A percentile compares a stretch with the other conserved stretches of the same genome.
Evolutionary conservation across 306 rosid species (phyloP).

Genomic region (Castanopsis chinensis): DNA sequence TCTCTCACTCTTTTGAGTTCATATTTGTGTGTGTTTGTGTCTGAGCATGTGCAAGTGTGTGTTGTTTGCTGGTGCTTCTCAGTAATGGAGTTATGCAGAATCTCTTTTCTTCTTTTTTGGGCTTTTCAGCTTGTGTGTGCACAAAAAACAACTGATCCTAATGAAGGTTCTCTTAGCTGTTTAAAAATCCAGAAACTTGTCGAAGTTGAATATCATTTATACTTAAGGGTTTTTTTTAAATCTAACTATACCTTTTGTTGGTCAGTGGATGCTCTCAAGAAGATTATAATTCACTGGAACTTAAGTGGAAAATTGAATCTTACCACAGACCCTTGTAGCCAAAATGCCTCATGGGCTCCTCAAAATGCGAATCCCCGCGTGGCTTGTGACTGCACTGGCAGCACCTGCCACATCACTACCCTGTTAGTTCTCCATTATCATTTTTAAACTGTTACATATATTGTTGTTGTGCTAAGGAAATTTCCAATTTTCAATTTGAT

Average conservation of each 20-base stretch:
- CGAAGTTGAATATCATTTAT: neutral
- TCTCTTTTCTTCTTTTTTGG: conserved; percentile 21
- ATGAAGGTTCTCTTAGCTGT: conserved; percentile 30
- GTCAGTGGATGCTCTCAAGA: conserved; percentile 30
- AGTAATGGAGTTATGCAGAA: conserved; percentile 24
- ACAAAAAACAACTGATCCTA: conserved; percentile 22
- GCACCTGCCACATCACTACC: conserved; percentile 32
- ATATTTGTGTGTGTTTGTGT: neutral
- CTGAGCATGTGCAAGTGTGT: neutral
- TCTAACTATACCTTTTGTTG: neutral
- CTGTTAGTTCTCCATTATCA: conserved; percentile 17
- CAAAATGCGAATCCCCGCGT: conserved; percentile 30
- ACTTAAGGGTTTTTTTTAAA: neutral
- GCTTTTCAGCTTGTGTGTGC: conserved; percentile 23
- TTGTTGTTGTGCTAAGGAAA: neutral
- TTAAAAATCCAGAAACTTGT: neutral
- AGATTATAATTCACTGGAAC: conserved; percentile 34
- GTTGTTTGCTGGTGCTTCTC: neutral
- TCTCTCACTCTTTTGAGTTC: neutral
- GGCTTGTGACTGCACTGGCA: conserved; percentile 25
- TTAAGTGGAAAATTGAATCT: conserved; percentile 22
- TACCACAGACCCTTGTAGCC: conserved; percentile 28
- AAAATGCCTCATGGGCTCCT: conserved; percentile 32
- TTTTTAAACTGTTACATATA: neutral
- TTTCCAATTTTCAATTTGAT: neutral